Evolutionary conservation across 208 protist species (phyloP), one percentile per base, ranked within the genome.

Genomic region (Trypanosoma melophagium): DNA sequence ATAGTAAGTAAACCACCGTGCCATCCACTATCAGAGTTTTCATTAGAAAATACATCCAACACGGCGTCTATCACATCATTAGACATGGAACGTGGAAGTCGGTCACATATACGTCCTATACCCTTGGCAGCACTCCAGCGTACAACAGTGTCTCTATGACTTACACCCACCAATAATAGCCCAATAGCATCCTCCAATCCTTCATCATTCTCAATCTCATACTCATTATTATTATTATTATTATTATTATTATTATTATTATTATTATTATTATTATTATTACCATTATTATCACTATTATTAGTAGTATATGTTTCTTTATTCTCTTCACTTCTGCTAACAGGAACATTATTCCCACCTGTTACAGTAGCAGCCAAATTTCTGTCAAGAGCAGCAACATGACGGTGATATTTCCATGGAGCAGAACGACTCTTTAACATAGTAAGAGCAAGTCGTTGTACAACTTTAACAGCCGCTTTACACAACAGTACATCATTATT

Each of bases 121-220:
- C 97, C 98, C 72, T 99, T 99, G 9, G 98, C 97, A 31, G 96
- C 84, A 47, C 91, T 94, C 97, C 98, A 99, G 51, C 98, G 90
- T 58, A 99, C 96, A 13, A 99, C 84, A 4, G 94, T 98, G 66
- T 98, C 92, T 64, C 92, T 91, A 76, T 96, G 86, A n/a, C 76
- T 72, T 10, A 95, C 51, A 10, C 74, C 79, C 64, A 87, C 73
- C 3, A 97, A 69, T 64, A 97, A 69, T 17, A 83, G 54, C 2
- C 74, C 87, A 52, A 96, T 81, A 40, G 84, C 83, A 0, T 86
- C 81, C 74, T 97, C 90, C 28, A 97, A 76, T 40, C 69, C 81
- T 16, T 86, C 83, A n/a, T 74, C 71, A 54, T 89, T 76, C 12
- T 86, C 89, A 44, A 89, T 79, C 41, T 89, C 56, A 35, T 56